Conservation (phyloP, 2,329 filamentous ascomycete species). For the Fusarium albosuccineum region DNA sequence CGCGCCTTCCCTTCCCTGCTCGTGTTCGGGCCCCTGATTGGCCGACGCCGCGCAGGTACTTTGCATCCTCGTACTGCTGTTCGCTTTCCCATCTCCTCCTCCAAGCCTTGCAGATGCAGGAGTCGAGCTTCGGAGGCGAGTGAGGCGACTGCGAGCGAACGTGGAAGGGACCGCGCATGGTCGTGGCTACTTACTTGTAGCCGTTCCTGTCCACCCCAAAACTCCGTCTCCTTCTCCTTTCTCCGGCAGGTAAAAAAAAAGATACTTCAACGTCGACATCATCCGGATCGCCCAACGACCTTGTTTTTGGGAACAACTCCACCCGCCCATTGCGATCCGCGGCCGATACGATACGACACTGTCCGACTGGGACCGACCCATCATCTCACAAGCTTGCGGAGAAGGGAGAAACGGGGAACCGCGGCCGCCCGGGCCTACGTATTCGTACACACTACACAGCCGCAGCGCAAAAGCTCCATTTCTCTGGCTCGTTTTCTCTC, state of each 20-base stretch:
- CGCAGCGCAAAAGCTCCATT: conserved; percentile 7
- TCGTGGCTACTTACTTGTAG: conserved; percentile 9
- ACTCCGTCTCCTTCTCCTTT: neutral
- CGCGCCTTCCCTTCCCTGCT: conserved; percentile 25
- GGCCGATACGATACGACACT: conserved; percentile 43
- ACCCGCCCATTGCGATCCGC: conserved; percentile 40
- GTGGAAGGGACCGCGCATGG: conserved; percentile 12
- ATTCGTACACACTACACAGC: conserved; percentile 31
- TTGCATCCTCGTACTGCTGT: conserved; percentile 27
- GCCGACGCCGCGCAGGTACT: conserved; percentile 21
- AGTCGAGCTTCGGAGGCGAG: conserved; percentile 25
- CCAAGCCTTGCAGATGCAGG: conserved; percentile 8
- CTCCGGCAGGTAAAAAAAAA: neutral
- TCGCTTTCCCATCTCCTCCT: conserved; percentile 21
- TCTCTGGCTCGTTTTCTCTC: conserved; percentile 16
- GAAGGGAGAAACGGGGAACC: conserved; percentile 27
- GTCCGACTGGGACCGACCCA: conserved; percentile 21
- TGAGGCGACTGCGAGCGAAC: conserved; percentile 27
- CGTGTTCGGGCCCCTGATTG: conserved; percentile 15
- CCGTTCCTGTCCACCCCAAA: neutral
- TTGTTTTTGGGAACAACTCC: conserved; percentile 22
- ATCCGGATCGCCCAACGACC: conserved; percentile 31
- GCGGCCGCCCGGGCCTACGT: conserved; percentile 33
- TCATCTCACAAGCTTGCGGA: conserved; percentile 41
- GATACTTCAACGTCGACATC: conserved; percentile 22